Conservation (phyloP, 23 red algal species). For the Cyanidioschyzon merolae region DNA sequence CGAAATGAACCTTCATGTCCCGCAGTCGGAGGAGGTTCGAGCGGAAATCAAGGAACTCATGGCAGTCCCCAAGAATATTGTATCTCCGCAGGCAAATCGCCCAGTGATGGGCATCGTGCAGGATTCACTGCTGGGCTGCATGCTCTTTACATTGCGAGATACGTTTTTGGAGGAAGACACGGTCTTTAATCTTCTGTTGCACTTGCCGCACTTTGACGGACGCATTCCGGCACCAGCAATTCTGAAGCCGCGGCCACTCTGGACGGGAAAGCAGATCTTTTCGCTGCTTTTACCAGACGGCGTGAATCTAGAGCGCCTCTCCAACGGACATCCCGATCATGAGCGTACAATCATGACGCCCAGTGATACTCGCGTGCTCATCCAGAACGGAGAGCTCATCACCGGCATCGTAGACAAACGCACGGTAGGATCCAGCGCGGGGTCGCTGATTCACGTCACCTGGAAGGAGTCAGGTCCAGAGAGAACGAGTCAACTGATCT, state of each 20-base stretch:
- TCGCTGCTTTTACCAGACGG: constrained; percentile 64
- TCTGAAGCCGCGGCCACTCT: constrained; percentile 75
- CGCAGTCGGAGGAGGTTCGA: constrained; percentile 64
- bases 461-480: constrained; percentile 93
- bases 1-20: constrained; percentile 99
- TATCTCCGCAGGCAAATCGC: constrained; percentile 92
- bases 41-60: constrained; percentile 94
- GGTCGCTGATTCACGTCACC: constrained; percentile 82
- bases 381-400: constrained; percentile 72
- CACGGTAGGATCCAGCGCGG: constrained; percentile 76
- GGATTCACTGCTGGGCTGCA: constrained; percentile 86
- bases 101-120: constrained; percentile 99
- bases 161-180: constrained; percentile 74
- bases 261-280: constrained; percentile 99
- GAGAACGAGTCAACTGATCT: constrained; percentile 67
- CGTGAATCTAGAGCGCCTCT: constrained; percentile 79
- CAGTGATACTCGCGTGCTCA: constrained; percentile 82
- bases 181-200: constrained; percentile 88
- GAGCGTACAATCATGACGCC: constrained; percentile 64
- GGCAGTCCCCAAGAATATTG: constrained; percentile 87
- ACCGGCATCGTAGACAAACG: constrained; percentile 91
- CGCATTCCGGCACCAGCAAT: constrained; percentile 75
- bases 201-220: constrained; percentile 76
- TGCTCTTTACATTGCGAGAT: constrained; percentile 93
- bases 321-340: constrained; percentile 74